Percentiles rank a stretch among this genome's conserved stretches.
These are phyloP conservation scores for Polyrhizophydium stewartii DNA, from an alignment of 371 early-diverging fungal genomes.

Conservation along the genomic window DNA sequence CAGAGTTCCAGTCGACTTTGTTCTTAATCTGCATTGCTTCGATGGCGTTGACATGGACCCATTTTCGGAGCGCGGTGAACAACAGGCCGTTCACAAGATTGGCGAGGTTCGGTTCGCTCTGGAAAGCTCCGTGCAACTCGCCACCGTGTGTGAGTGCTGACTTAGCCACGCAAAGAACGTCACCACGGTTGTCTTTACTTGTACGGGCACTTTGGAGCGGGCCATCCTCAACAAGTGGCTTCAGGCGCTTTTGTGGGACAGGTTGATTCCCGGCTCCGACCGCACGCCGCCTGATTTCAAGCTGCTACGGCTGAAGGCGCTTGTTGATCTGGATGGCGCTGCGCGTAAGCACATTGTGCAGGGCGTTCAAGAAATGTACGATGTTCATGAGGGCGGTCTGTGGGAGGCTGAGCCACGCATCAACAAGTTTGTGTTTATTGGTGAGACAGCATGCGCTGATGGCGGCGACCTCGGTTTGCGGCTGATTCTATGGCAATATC, in stretches of 20 bases:
- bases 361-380: conserved; percentile 90
- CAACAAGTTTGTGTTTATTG: conserved; percentile 71
- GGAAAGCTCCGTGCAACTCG: no score
- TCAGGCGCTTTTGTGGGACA: conserved; percentile 88
- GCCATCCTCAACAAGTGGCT: conserved; percentile 76
- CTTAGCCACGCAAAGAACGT: conserved; percentile 48
- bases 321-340: conserved; percentile 52
- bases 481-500: no score
- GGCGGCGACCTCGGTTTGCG: no score
- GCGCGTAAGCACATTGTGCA: conserved; percentile 55
- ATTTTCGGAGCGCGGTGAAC: conserved; percentile 8
- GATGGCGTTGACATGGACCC: conserved; percentile 39
- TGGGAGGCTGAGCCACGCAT: conserved; percentile 22
- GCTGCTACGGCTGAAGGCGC: conserved; percentile 81
- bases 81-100: conserved; percentile 7
- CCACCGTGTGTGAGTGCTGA: no score
- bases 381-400: conserved; percentile 59
- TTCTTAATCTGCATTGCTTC: conserved; percentile 75
- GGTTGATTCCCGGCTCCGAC: conserved; percentile 43
- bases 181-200: conserved; percentile 33
- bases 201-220: conserved; percentile 21
- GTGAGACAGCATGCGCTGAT: conserved; percentile 32
- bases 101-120: conserved; percentile 17
- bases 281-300: conserved; percentile 25
- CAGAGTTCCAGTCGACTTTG: conserved; percentile 69